Evolutionary conservation across 805 yeast species (phyloP), one percentile per base, ranked within the genome.

Genomic region (Brettanomyces nanus): DNA sequence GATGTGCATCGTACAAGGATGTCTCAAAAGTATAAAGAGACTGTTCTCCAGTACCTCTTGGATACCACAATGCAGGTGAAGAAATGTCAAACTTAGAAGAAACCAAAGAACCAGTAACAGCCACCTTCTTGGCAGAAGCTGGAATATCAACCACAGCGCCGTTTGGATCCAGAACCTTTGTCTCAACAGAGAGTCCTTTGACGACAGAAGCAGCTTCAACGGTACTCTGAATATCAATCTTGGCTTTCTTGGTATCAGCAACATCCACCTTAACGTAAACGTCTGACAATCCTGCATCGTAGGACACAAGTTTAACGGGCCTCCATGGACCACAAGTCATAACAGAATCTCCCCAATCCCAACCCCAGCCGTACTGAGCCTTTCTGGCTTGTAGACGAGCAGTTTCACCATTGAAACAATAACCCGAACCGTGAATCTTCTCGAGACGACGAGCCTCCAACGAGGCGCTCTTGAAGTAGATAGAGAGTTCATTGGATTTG

Each of bases 281-380:
- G 4, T 45, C 44, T 4, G 39, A 21, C 1, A 39, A 21, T 10
- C 25, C 15, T 4, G 37, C 37, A 22, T 35, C 38, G 38, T 45
- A 56, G 7, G 45, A 40, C 19, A 55, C 48, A 28, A 67, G 44
- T 19, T 40, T 44, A 5, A 69, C 56, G 0, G 68, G 69, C 33
- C 55, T 52, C 39, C 58, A 68, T 2, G 69, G 69, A 9, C 75
- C 75, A 48, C 71, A 65, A 3, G 69, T 59, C 49, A 68, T 52
- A 35, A 66, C 49, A 3, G 56, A 39, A 5, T 72, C 72, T 15
- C 76, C 77, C 78, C 77, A 72, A 49, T 72, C 78, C 78, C 77
- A 72, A 2, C 78, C 77, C 45, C 59, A 72, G 42, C 70, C 74
- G 46, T 71, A 71, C 48, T 69, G 77, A 1, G 77, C 73, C 46